Conservation (phyloP, 73 alveolate species). For the Diophrys appendiculata region DNA sequence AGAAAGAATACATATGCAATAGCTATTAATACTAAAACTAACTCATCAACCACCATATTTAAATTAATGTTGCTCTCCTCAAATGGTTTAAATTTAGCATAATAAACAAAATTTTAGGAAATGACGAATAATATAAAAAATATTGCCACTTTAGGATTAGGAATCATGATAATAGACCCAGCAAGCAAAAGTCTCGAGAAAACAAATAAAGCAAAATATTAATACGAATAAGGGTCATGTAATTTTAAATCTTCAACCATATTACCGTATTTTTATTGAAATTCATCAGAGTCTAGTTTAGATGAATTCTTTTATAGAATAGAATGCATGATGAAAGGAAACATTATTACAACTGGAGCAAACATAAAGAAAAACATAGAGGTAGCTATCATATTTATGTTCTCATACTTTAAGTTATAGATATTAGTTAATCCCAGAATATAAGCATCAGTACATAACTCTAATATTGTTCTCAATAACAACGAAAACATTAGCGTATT, state of each 20-base stretch:
- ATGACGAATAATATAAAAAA: too few species aligned
- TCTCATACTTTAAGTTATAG: background rate
- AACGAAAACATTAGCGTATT: background rate
- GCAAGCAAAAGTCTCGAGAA: background rate
- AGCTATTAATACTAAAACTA: too few species aligned
- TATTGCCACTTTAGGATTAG: too few species aligned
- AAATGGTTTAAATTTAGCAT: too few species aligned
- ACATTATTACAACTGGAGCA: background rate
- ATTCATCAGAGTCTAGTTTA: background rate
- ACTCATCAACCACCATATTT: too few species aligned
- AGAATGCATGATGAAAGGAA: background rate
- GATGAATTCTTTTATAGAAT: background rate
- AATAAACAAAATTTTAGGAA: too few species aligned
- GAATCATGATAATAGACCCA: background rate
- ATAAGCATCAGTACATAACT: background rate
- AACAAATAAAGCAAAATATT: background rate
- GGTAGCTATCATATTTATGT: background rate
- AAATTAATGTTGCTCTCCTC: too few species aligned
- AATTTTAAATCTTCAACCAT: background rate
- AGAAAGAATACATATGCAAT: too few species aligned
- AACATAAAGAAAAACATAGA: background rate
- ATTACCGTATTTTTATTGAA: background rate
- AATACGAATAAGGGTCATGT: background rate
- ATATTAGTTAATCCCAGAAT: background rate
- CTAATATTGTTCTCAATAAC: background rate